phyloP scores from a whole-genome alignment of 1,284 basidiomycete genomes.

The Fomitopsis palustris region DNA sequence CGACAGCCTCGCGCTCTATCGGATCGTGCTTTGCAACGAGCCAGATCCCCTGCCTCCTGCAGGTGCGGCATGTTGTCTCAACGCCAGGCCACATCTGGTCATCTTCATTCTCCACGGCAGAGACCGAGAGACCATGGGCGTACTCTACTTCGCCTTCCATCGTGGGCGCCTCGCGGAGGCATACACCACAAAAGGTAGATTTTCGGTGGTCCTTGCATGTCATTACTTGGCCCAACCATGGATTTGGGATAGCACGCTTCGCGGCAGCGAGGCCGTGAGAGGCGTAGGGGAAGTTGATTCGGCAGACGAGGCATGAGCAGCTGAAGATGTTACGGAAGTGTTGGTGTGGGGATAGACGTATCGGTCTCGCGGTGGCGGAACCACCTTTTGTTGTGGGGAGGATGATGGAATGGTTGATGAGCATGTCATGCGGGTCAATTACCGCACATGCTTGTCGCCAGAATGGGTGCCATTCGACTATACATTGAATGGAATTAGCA shows the following conservation, averaged over 20 bases:
- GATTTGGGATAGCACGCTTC: conserved; percentile 40
- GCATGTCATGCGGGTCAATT: conserved; percentile 49
- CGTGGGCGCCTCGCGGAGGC: conserved; percentile 55
- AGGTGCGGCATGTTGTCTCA: conserved; percentile 61
- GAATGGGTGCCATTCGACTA: conserved; percentile 56
- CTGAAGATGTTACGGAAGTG: conserved; percentile 41
- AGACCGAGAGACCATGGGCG: conserved; percentile 34
- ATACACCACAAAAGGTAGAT: conserved; percentile 58
- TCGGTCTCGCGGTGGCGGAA: conserved; percentile 22
- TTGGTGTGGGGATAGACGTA: conserved; percentile 36
- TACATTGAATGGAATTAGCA: not conserved
- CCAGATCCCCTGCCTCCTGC: conserved; percentile 61
- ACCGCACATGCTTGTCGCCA: conserved; percentile 53
- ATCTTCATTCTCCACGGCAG: conserved; percentile 67
- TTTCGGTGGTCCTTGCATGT: conserved; percentile 67
- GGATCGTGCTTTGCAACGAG: conserved; percentile 41
- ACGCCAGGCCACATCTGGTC: conserved; percentile 61
- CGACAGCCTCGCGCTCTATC: conserved; percentile 56
- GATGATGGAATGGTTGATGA: conserved; percentile 30
- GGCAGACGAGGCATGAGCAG: conserved; percentile 61
- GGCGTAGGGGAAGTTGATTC: conserved; percentile 56
- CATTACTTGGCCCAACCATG: conserved; percentile 41
- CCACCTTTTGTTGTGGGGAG: conserved; percentile 26
- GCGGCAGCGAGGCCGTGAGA: conserved; percentile 45
- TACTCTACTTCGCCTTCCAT: conserved; percentile 39